Percentiles rank a stretch among this genome's conserved stretches.
Conservation (phyloP, 1,139 yeast species). For the Lodderomyces oxycetoniae region DNA sequence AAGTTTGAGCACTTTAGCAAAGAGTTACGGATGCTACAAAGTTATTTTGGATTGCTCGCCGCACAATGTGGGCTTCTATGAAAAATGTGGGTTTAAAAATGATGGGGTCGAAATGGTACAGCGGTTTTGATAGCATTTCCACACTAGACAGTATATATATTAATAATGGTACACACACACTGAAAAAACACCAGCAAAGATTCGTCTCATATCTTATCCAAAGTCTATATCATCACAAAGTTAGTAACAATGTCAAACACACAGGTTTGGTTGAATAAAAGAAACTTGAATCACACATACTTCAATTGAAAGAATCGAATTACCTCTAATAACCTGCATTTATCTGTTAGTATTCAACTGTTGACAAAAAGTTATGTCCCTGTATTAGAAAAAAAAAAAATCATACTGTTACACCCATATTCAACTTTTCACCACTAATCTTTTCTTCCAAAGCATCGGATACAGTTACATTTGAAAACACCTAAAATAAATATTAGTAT, state of each 20-base stretch:
- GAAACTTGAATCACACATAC: constrained; percentile 25
- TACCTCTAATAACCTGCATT: constrained; percentile 50
- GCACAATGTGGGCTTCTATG: constrained; percentile 77
- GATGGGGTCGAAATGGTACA: constrained; percentile 73
- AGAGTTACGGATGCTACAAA: constrained; percentile 70
- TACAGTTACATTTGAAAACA: constrained; percentile 67
- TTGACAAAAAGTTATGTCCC: not conserved
- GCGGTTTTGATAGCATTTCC: constrained; percentile 18
- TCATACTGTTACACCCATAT: constrained; percentile 51
- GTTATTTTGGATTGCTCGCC: constrained; percentile 85
- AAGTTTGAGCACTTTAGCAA: constrained; percentile 57
- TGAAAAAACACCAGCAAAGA: not conserved
- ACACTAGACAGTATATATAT: not conserved
- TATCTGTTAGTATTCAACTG: constrained; percentile 22
- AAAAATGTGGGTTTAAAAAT: constrained; percentile 68
- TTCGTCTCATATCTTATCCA: constrained; percentile 22
- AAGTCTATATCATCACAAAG: constrained; percentile 20
- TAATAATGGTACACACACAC: not conserved
- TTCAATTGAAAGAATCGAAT: constrained; percentile 56
- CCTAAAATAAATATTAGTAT: constrained; percentile 19
- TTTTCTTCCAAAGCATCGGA: constrained; percentile 69
- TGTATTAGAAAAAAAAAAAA: not conserved
- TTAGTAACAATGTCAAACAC: constrained; percentile 15
- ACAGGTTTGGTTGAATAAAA: not conserved
- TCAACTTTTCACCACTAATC: constrained; percentile 44